Conservation (phyloP, 2,329 filamentous ascomycete species). For the Pseudocercospora ulei region DNA sequence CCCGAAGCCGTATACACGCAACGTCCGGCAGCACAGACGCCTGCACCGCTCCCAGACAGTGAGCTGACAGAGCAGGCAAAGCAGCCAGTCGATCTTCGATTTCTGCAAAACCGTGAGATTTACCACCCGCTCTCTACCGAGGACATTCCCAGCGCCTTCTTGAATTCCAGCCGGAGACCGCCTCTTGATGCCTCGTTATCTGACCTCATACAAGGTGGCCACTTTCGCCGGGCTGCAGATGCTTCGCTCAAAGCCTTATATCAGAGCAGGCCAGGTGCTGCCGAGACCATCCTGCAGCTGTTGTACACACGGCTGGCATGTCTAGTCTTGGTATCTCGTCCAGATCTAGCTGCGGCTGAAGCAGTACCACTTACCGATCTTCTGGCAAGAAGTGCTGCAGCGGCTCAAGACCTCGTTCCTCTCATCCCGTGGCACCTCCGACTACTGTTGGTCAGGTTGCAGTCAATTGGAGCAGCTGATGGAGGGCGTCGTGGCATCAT, state of each 20-base stretch:
- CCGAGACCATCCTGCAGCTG: conserved; percentile 60
- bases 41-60: conserved; percentile 15
- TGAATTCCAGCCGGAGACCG: conserved; percentile 57
- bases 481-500: conserved; percentile 72
- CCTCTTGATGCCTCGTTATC: conserved; percentile 55
- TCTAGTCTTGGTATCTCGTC: conserved; percentile 65
- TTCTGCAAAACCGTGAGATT: conserved; percentile 66
- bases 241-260: conserved; percentile 38
- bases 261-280: conserved; percentile 46
- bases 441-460: conserved; percentile 70
- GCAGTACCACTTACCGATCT: conserved; percentile 54
- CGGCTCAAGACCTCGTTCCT: conserved; percentile 49
- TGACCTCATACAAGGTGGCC: conserved; percentile 58
- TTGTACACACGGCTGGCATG: conserved; percentile 74
- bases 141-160: conserved; percentile 56
- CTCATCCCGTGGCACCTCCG: conserved; percentile 81
- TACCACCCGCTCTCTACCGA: conserved; percentile 67
- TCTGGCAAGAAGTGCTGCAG: conserved; percentile 36
- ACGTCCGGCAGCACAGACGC: conserved; percentile 3
- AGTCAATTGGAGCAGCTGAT: conserved; percentile 79
- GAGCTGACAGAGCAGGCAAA: conserved; percentile 12
- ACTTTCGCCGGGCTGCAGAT: conserved; percentile 58
- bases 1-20: conserved; percentile 4
- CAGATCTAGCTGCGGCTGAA: conserved; percentile 49
- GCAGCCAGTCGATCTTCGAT: conserved; percentile 59